phyloP scores from a whole-genome alignment of 495 filamentous ascomycete species.

The Pseudotulostoma volvatum region DNA sequence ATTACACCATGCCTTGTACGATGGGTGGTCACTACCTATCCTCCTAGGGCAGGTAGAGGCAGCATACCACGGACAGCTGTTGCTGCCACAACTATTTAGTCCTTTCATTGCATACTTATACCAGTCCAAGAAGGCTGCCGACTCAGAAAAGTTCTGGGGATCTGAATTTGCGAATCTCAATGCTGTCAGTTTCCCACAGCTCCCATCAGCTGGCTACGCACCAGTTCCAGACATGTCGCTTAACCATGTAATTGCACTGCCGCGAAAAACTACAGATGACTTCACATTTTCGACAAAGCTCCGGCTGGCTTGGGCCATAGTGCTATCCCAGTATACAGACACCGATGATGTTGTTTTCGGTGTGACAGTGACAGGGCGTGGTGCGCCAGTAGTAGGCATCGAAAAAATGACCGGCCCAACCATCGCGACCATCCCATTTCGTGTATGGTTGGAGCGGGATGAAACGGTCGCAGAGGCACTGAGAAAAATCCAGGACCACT shows the following conservation, averaged over 20 bases:
- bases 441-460: conserved; percentile 17
- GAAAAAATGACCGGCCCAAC: conserved; percentile 24
- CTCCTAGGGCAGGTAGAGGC: conserved; percentile 1
- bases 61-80: neutral
- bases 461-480: conserved; percentile 17
- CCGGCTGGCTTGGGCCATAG: conserved; percentile 21
- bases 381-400: conserved; percentile 18
- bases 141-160: conserved; percentile 16
- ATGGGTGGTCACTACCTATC: conserved; percentile 8
- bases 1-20: conserved; percentile 9
- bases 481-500: conserved; percentile 18
- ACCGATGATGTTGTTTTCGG: conserved; percentile 21
- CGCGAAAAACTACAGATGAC: neutral
- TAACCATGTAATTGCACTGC: conserved; percentile 21
- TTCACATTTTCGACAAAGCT: conserved; percentile 18
- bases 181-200: conserved; percentile 28
- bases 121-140: conserved; percentile 6
- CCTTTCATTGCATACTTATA: conserved; percentile 14
- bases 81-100: neutral
- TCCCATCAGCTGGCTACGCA: conserved; percentile 14
- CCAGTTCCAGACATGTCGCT: conserved; percentile 3
- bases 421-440: conserved; percentile 34
- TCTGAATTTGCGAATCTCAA: conserved; percentile 22
- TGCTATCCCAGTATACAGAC: conserved; percentile 14
- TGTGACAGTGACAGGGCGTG: conserved; percentile 18